Percentiles rank a stretch among this genome's conserved stretches.
These are phyloP conservation scores for Blastomyces silverae DNA, from an alignment of 2,329 filamentous ascomycete genomes.

Conservation along the genomic window DNA sequence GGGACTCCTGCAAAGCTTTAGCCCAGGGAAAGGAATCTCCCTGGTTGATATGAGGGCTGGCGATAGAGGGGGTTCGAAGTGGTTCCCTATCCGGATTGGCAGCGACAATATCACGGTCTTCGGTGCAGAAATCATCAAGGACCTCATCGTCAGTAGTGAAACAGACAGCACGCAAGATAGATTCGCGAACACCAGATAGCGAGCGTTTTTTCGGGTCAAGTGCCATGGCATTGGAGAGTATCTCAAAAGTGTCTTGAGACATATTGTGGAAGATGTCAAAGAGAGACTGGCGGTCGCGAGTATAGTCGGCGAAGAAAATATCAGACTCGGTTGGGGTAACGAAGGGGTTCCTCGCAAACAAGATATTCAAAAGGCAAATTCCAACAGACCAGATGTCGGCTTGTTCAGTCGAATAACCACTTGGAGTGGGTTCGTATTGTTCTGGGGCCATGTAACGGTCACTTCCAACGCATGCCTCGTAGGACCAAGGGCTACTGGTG, in stretches of 20 bases:
- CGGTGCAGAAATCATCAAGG: constrained; percentile 87
- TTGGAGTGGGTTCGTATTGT: constrained; percentile 83
- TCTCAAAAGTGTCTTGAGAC: constrained; percentile 96
- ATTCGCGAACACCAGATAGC: constrained; percentile 66
- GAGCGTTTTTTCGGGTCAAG: constrained; percentile 86
- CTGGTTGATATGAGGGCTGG: constrained; percentile 71
- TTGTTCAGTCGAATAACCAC: constrained; percentile 84
- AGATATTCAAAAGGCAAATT: constrained; percentile 89
- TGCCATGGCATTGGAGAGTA: constrained; percentile 83
- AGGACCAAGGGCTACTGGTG: constrained; percentile 81
- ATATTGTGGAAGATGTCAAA: constrained; percentile 98
- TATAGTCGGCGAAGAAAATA: constrained; percentile 86
- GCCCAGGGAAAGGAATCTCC: constrained; percentile 88
- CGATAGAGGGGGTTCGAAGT: constrained; percentile 88
- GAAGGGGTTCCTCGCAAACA: constrained; percentile 96
- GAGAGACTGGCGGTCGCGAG: constrained; percentile 84
- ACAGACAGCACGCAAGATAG: constrained; percentile 70
- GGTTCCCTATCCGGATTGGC: constrained; percentile 87
- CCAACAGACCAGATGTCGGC: constrained; percentile 97
- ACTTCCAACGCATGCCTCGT: constrained; percentile 88
- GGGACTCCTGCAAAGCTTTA: constrained; percentile 73
- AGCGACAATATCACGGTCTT: constrained; percentile 67
- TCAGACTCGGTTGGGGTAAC: constrained; percentile 85
- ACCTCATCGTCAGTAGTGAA: constrained; percentile 92
- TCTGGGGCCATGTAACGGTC: constrained; percentile 99